These are phyloP conservation scores for Mycena chlorophos DNA, from an alignment of 768 basidiomycete genomes.

Conservation along the genomic window DNA sequence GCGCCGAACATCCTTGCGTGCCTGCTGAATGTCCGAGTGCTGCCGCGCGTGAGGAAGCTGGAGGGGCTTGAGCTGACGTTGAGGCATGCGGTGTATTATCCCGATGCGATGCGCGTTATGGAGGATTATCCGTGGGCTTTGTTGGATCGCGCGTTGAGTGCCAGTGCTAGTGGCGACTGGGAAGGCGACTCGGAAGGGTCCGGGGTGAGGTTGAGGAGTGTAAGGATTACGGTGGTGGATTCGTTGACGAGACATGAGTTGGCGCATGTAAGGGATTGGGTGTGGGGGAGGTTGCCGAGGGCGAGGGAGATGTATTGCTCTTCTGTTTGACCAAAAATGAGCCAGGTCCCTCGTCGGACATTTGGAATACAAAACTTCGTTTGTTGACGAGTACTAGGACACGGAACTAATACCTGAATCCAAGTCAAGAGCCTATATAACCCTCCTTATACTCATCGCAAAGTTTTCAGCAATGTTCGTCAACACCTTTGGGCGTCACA, in stretches of 20 bases:
- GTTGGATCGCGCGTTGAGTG: conserved; percentile 4
- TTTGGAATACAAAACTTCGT: too few species aligned
- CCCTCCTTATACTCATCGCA: too few species aligned
- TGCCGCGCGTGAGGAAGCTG: not conserved
- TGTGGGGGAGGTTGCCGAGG: not conserved
- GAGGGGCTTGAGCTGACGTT: not conserved
- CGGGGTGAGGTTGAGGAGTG: too few species aligned
- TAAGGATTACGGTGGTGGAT: conserved; percentile 2
- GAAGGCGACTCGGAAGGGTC: not conserved
- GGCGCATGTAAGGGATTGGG: not conserved
- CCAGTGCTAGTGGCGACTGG: not conserved
- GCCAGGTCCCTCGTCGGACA: too few species aligned
- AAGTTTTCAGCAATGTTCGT: not conserved
- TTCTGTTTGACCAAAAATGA: too few species aligned
- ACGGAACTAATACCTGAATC: too few species aligned
- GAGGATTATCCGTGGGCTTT: conserved; percentile 1
- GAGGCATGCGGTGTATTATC: not conserved
- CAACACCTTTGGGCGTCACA: conserved; percentile 1
- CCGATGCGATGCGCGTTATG: not conserved
- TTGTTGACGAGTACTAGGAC: too few species aligned
- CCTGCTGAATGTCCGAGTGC: not conserved
- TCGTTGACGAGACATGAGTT: conserved; percentile 3
- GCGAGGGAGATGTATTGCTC: not conserved
- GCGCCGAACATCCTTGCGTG: not conserved
- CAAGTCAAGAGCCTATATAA: too few species aligned